These are phyloP conservation scores for Golovinomyces cichoracearum DNA, from an alignment of 2,329 filamentous ascomycete genomes.

Conservation along the genomic window DNA sequence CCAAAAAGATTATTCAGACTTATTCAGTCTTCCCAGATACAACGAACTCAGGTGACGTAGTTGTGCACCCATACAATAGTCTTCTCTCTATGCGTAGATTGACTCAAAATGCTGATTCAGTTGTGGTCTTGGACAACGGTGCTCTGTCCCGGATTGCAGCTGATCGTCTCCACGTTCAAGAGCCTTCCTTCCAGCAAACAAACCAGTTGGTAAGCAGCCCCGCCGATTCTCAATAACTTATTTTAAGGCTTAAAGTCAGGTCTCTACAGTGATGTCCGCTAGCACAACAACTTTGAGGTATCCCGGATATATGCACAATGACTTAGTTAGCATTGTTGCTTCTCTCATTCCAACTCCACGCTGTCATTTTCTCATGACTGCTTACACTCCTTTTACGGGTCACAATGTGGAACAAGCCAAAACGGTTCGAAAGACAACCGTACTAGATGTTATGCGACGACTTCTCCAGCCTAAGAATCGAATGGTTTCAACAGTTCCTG, in stretches of 20 bases:
- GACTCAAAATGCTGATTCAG: constrained; percentile 89
- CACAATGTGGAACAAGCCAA: constrained; percentile 93
- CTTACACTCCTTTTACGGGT: constrained; percentile 91
- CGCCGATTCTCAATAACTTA: neutral
- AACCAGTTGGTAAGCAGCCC: constrained; percentile 50
- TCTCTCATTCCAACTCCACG: constrained; percentile 87
- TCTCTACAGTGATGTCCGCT: constrained; percentile 95
- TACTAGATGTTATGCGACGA: constrained; percentile 88
- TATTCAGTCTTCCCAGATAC: constrained; percentile 97
- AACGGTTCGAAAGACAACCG: constrained; percentile 92
- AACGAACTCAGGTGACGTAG: constrained; percentile 62
- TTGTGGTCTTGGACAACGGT: constrained; percentile 90
- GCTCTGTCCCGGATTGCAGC: constrained; percentile 82
- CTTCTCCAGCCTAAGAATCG: constrained; percentile 93
- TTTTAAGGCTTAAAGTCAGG: constrained; percentile 18
- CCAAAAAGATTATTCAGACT: constrained; percentile 96
- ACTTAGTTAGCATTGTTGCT: constrained; percentile 86
- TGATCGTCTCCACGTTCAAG: constrained; percentile 78
- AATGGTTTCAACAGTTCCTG: constrained; percentile 90
- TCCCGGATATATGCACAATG: constrained; percentile 98
- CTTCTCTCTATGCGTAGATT: constrained; percentile 71
- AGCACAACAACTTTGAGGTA: constrained; percentile 91
- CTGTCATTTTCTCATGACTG: constrained; percentile 95
- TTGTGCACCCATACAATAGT: constrained; percentile 97
- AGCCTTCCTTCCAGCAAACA: constrained; percentile 88